Percentiles rank a stretch among this genome's conserved stretches.
These are phyloP conservation scores for Podaxis sp. DNA, from an alignment of 768 basidiomycete species.

Conservation along the genomic window DNA sequence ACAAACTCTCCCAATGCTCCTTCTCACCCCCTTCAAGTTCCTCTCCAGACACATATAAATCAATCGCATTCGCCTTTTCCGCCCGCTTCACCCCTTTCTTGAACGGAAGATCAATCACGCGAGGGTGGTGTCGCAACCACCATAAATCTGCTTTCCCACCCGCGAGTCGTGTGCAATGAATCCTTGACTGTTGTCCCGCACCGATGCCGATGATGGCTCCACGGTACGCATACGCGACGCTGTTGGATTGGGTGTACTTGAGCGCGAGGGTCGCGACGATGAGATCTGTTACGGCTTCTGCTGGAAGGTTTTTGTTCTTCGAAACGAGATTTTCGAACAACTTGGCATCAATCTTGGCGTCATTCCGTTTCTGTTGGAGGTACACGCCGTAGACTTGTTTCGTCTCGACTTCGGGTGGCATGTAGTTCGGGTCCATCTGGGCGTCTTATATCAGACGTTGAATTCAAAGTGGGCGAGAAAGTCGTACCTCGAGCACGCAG, in stretches of 20 bases:
- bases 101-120: slow-evolving; percentile 89
- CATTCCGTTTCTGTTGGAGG: slow-evolving; percentile 88
- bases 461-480: not conserved
- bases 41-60: slow-evolving; percentile 91
- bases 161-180: slow-evolving; percentile 98
- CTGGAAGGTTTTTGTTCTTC: slow-evolving; percentile 81
- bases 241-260: slow-evolving; percentile 99
- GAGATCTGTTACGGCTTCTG: slow-evolving; percentile 78
- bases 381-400: slow-evolving; percentile 93
- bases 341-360: slow-evolving; percentile 75
- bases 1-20: slow-evolving; percentile 85
- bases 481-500: slow-evolving; percentile 83
- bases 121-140: slow-evolving; percentile 98
- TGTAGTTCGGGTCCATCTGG: slow-evolving; percentile 86
- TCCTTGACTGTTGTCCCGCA: slow-evolving; percentile 97
- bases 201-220: slow-evolving; percentile 95
- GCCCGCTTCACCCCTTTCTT: slow-evolving; percentile 97
- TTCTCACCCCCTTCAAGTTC: slow-evolving; percentile 85
- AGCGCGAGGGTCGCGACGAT: slow-evolving; percentile 95
- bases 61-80: slow-evolving; percentile 98
- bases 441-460: not conserved
- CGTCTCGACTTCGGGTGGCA: slow-evolving; percentile 78
- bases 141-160: slow-evolving; percentile 98
- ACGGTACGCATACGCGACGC: slow-evolving; percentile 89
- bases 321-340: slow-evolving; percentile 89